Evolutionary conservation across 2,329 filamentous ascomycete species (phyloP), one percentile per base, ranked within the genome.

Genomic region (Penicillium capsulatum): DNA sequence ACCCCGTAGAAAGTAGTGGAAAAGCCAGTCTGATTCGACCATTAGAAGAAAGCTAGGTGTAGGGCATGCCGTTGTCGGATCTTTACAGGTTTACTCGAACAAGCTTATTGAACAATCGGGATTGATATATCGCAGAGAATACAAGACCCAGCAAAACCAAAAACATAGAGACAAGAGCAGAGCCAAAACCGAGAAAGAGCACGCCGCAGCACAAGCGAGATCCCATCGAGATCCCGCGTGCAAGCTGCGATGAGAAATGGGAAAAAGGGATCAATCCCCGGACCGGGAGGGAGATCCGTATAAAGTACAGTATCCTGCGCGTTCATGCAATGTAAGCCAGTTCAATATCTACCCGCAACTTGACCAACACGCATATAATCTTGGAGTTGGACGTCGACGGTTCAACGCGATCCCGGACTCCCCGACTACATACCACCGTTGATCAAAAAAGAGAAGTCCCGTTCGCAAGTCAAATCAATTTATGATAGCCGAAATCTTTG

Each of bases 281-380:
- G 42, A 35, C 39, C 34, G 38, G 19, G 19, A 40, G 38, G 37
- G 38, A 53, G 45, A 46, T 42, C 43, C 48, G 48, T 45, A 53
- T 54, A 54, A 52, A 54, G 47, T 56, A 55, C 53, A 55, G 34
- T 51, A 50, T 47, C 47, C 50, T 50, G 51, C 48, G 45, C 48
- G 47, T 43, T 53, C 49, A 55, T 53, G 52, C 52, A 55, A 53
- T 53, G 44, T 51, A 51, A 54, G 42, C 42, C 45, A 52, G 38
- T 45, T 44, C 48, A 50, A 53, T 55, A 55, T 55, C 52, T 55
- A 54, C 52, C 49, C 45, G 49, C 44, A 50, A 31, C 33, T 39
- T 45, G 34, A 48, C 19, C 19, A 22, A 22, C 19, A 5, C 19
- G 9, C 9, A 22, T 22, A 22, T 22, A 9, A 22, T 22, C 19